Evolutionary conservation across 2,329 filamentous ascomycete genomes (phyloP), one percentile per base, ranked within the genome.

Genomic region (Colletotrichum sojae): DNA sequence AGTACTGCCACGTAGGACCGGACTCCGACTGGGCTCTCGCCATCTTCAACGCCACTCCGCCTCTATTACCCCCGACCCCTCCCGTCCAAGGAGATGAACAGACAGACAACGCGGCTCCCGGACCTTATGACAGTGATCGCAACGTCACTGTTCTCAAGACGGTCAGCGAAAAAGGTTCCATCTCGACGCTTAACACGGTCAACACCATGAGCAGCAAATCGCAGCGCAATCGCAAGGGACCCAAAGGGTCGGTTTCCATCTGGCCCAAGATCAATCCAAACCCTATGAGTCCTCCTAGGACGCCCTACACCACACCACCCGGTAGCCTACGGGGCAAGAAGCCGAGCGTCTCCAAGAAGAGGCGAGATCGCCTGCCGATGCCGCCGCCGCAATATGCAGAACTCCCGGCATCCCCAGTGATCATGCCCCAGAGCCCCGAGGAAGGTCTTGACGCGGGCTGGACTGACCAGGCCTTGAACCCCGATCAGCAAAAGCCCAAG

Each of bases 1-100:
- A 88, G 71, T 79, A 86, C 66, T 83, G 82, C 5, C 82, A 86
- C 22, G 77, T 85, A 51, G 80, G 79, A 3, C 71, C 74, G 6
- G 70, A 70, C 51, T 67, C 63, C 31, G 73, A 13, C 61, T 71
- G 45, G 70, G 73, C 58, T 16, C 68, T 71, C 39, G 64, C 71
- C 9, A 58, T 71, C 20, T 69, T 65, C 69, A 72, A 73, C 20
- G 56, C 72, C 27, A 63, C 71, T 27, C 73, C 75, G 45, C 75
- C 76, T 54, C 72, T 76, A 36, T 36, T 36, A 5, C 64, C 68
- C 9, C 71, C 69, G 5, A 67, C 63, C 6, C 69, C 71, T 25
- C 31, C 31, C 31, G 52, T 64, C n/a, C 52, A 52, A 16, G 45
- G 55, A 22, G 60, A 68, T 12, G 61, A 48, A 6, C 63, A 67